Evolutionary conservation across 2,329 filamentous ascomycete species (phyloP), one percentile per base, ranked within the genome.

Genomic region (Pseudomassariella vexata): DNA sequence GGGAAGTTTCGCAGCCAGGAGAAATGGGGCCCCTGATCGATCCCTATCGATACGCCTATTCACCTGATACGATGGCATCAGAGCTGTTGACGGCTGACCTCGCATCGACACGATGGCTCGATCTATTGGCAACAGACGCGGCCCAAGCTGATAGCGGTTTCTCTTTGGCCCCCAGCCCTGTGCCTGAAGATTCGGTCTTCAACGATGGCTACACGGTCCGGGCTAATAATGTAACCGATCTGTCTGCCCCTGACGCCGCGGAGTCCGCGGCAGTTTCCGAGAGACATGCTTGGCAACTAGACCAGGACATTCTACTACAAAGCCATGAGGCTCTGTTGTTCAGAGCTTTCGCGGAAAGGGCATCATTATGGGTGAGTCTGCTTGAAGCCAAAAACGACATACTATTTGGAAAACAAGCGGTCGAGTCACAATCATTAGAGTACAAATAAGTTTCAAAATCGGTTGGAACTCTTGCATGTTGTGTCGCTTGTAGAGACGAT

Each of bases 111-210:
- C 43, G 50, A 16, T 55, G 50, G 52, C 50, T 55, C 14, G 52
- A 52, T 16, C 44, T 54, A 10, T 36, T 54, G 11, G 52, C 52
- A 9, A 46, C 45, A 1, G 52, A 53, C 26, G 52, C 50, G 5
- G 52, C 52, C 9, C 50, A 57, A 29, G 52, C 54, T 4, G 54
- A 55, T 31, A 45, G 44, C 16, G 37, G 41, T n/a, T 53, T 56
- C 36, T 50, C 50, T 1, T 33, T 52, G 21, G 43, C 45, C 0
- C 41, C 46, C 6, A 50, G 47, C 16, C 39, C 41, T n/a, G 36
- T 30, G 5, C 31, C 35, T 9, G 30, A 39, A 14, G 32, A 34
- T 11, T 31, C 32, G 8, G 24, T 28, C 16, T 30, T 32, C 6
- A 20, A 40, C 14, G 14, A 24, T 8, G 28, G 28, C n/a, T 24